Base-by-base conservation (phyloP, 306 rosid species). In the Clitoria ternatea region DNA sequence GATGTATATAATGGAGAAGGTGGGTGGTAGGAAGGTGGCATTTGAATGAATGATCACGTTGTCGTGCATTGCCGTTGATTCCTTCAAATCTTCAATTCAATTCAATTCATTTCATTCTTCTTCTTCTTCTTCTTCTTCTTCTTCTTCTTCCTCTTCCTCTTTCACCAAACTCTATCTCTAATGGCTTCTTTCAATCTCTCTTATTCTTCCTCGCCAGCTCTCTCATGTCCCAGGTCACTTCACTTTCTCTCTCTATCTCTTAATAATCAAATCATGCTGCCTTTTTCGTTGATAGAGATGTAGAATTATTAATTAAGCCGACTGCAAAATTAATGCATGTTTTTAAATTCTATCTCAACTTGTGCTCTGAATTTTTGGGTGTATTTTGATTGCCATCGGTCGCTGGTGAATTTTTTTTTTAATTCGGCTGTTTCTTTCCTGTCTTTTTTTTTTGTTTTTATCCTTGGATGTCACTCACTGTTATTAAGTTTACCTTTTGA, bases 161-260 rank as follows among this genome's bases (percentile, higher is more conserved):
- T 26, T 8, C 1, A 8, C 6, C 42, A 15, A 7, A 27, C 61
- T 2, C 26, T 12, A 18, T 2, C 26, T 12, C 14, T 70, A 80
- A 87, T 90, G 96, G 77, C 89, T 61, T 85, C 88, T 69, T 64
- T 81, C 82, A 81, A 81, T 85, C 42, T 85, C 72, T 76, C 91
- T 15, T 87, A 57, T 63, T 80, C 83, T 78, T 84, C 96, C n/a
- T 69, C 87, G 1, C 11, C 82, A 7, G 37, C 84, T 23, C 80
- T 90, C 66, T 82, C 88, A 23, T 80, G 61, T 45, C 78, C 79
- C 0, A 80, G 76, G 93, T 87, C 7, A 67, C 83, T 74, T 48
- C 26, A 4, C 14, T 5, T 61, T 60, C 36, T 7, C 13, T 9
- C 3, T 4, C 10, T 47, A 4, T 9, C 32, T 35, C 68, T 29